Conservation (phyloP, 108 stramenopile species). For the Cyclostephanos invisitatus region DNA sequence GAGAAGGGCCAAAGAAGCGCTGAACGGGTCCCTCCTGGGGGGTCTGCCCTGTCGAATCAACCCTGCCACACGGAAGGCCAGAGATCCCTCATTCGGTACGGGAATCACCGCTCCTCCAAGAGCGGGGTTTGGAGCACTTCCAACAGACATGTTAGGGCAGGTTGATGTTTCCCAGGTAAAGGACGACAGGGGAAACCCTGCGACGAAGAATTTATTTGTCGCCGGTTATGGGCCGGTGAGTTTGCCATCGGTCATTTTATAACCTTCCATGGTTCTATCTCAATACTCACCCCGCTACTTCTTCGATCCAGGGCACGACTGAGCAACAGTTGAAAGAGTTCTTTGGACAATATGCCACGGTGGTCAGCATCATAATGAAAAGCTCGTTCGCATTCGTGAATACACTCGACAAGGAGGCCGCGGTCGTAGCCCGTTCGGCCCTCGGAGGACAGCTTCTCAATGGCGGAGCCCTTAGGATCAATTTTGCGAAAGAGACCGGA, state of each 20-base stretch:
- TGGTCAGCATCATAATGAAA: constrained; percentile 75
- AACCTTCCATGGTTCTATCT: neutral
- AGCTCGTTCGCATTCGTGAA: constrained; percentile 84
- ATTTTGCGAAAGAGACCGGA: constrained; percentile 89
- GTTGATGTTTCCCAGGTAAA: constrained; percentile 51
- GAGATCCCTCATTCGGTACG: constrained; percentile 30
- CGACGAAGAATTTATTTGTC: constrained; percentile 86
- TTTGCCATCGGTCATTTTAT: neutral
- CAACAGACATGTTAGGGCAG: constrained; percentile 46
- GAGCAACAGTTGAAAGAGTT: constrained; percentile 71
- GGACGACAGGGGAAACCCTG: constrained; percentile 88
- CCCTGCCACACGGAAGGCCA: constrained; percentile 68
- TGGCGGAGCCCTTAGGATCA: constrained; percentile 79
- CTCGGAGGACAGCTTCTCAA: constrained; percentile 68
- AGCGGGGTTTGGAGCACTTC: constrained; percentile 28
- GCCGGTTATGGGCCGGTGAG: constrained; percentile 80
- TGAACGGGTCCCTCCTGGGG: constrained; percentile 77
- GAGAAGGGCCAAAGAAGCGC: constrained; percentile 66
- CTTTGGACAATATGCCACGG: constrained; percentile 62
- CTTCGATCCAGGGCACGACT: constrained; percentile 51
- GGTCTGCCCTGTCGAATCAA: constrained; percentile 83
- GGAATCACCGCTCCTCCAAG: constrained; percentile 6
- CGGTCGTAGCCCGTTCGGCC: constrained; percentile 64
- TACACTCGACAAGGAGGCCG: constrained; percentile 60
- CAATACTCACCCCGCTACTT: neutral